Percentiles rank a stretch among this genome's conserved stretches.
Conservation (phyloP, 495 filamentous ascomycete genomes). For the Neurospora africana region DNA sequence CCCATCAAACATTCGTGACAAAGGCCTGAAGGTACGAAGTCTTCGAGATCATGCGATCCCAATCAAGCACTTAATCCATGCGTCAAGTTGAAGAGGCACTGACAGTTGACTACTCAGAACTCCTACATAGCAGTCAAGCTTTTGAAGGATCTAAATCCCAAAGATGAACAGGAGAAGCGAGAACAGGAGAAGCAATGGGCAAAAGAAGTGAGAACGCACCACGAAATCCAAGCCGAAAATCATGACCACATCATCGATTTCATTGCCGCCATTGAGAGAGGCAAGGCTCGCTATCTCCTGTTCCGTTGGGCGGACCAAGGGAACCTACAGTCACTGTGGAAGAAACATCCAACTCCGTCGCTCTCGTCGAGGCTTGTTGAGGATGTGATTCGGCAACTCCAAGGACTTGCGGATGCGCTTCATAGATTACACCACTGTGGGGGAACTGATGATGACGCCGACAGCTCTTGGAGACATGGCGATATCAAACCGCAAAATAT, state of each 20-base stretch:
- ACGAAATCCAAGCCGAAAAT: background rate
- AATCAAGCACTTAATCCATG: background rate
- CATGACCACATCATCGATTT: conserved; percentile 10
- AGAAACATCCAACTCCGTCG: background rate
- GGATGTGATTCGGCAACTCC: conserved; percentile 8
- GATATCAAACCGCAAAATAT: conserved; percentile 26
- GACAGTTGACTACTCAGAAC: background rate
- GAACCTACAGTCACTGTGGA: conserved; percentile 11
- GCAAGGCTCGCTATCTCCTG: conserved; percentile 1
- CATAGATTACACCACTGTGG: conserved; percentile 2
- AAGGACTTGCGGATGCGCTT: conserved; percentile 11
- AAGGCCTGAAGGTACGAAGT: background rate
- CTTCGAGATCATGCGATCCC: background rate
- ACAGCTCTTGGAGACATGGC: conserved; percentile 10
- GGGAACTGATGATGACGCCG: background rate
- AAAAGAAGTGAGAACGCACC: background rate
- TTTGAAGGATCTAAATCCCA: background rate
- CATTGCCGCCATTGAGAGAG: conserved; percentile 8
- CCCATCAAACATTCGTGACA: background rate
- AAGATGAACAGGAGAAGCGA: background rate
- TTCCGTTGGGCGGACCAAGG: conserved; percentile 15
- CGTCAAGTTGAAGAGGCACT: background rate
- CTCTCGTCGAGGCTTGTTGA: background rate
- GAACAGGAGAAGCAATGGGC: background rate
- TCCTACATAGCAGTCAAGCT: background rate